Percentiles rank a stretch among this genome's conserved stretches.
phyloP scores from a whole-genome alignment of 306 rosid species.

The Trifolium subterraneum region DNA sequence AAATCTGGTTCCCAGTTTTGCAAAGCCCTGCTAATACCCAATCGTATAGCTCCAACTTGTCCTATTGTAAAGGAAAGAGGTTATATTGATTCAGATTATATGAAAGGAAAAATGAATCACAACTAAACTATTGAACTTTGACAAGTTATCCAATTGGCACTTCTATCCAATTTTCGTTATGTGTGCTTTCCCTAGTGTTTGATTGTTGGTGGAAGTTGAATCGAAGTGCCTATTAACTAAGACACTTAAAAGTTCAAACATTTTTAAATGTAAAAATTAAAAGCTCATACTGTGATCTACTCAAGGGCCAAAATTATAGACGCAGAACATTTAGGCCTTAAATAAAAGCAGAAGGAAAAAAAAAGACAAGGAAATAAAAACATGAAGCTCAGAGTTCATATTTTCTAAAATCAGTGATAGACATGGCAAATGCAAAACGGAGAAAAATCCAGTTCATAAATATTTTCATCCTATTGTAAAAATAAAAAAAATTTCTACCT shows the following conservation, averaged over 20 bases:
- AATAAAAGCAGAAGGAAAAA: background rate
- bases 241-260: conserved; percentile 28
- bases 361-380: background rate
- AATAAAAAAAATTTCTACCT: too few species aligned
- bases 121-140: conserved; percentile 24
- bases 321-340: background rate
- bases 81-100: background rate
- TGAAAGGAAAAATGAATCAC: conserved; percentile 3
- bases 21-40: conserved; percentile 94
- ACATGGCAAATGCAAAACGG: background rate
- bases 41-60: conserved; percentile 93
- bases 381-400: conserved; percentile 7
- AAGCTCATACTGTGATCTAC: background rate
- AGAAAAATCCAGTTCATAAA: background rate
- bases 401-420: background rate
- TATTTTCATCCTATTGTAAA: too few species aligned
- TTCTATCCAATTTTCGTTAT: conserved; percentile 6
- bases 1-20: conserved; percentile 96
- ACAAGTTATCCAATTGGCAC: conserved; percentile 6
- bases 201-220: conserved; percentile 29
- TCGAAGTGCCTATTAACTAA: background rate
- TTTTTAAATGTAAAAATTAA: background rate
- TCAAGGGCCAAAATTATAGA: background rate
- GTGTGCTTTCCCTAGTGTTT: background rate
- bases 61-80: conserved; percentile 54